Base-by-base conservation (phyloP, 1,139 yeast genomes). In the Suhomyces bolitotheri region DNA sequence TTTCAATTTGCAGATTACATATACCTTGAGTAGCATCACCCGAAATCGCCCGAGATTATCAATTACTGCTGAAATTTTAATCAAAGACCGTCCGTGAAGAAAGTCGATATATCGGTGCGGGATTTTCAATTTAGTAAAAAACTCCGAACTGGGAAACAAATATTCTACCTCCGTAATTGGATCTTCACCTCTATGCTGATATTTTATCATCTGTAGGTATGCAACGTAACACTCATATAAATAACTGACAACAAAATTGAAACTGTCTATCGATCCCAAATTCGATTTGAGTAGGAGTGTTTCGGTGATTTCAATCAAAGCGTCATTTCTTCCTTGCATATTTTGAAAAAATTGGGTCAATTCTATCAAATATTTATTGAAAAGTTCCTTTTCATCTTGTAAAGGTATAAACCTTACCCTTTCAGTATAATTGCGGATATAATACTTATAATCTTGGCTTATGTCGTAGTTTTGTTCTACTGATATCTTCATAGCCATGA, bases 331-430 rank as follows among this genome's bases (percentile, higher is more conserved):
- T 4, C 11, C 16, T 2, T 6, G 16, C 2, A 28, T 16, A 15
- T 41, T 45, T 13, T 28, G 19, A 29, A 45, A 45, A 25, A 43
- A 45, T 3, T 31, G 14, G 7, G 37, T 24, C 31, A 42, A 34
- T 5, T 17, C 27, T 5, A 16, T 8, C 10, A 45, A 25, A 6
- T 39, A 29, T 5, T 33, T 11, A n/a, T 23, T 24, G 9, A 41
- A 27, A 11, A 29, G 22, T 4, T 22, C 19, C 2, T 28, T 25
- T 6, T 22, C 22, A 4, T 29, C 12, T 9, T 21, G 22, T n/a
- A 38, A 10, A 3, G 27, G 22, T 15, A 21, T 31, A 12, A 16
- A 33, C 5, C 20, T 26, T 13, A 24, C 9, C 5, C 15, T 15
- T 9, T 25, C n/a, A 6, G 8, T 3, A 4, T 23, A 16, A 12